Evolutionary conservation across 2,329 filamentous ascomycete species (phyloP).

Genomic region (Aspergillus fijiensis): DNA sequence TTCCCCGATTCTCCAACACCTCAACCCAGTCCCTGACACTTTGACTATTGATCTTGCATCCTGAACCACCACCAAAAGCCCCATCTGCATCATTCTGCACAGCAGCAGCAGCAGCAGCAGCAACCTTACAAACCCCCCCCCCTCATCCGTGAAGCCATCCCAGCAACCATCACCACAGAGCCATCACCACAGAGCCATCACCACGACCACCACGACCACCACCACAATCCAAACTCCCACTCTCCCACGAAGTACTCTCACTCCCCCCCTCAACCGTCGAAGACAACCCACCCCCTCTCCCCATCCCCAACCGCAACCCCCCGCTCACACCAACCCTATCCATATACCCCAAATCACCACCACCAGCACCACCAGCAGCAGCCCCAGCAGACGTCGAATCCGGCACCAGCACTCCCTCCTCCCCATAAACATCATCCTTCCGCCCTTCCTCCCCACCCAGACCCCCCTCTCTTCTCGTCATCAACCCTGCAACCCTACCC

Average conservation of each 20-base stretch:
- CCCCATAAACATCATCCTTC: background rate
- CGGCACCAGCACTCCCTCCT: slow-evolving; percentile 15
- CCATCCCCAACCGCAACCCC: background rate
- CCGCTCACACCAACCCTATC: background rate
- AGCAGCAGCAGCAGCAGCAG: too few species aligned
- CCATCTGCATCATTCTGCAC: background rate
- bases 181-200: too few species aligned
- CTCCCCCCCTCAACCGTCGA: background rate
- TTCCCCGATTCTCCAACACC: background rate
- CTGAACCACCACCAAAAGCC: background rate
- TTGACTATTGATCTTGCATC: background rate
- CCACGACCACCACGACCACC: background rate
- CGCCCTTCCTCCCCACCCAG: background rate
- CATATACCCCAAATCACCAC: background rate
- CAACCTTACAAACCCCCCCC: too few species aligned
- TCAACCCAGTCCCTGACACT: slow-evolving; percentile 1
- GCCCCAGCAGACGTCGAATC: slow-evolving; percentile 15
- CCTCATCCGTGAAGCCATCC: too few species aligned
- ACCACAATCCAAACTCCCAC: background rate
- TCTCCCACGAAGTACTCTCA: background rate
- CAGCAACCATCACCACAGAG: background rate
- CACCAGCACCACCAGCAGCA: background rate
- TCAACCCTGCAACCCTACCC: background rate
- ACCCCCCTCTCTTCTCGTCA: background rate
- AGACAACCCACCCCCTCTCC: background rate